Evolutionary conservation across 345 rosid species (phyloP), one percentile per base, ranked within the genome.

Genomic region (Luvunga scandens): DNA sequence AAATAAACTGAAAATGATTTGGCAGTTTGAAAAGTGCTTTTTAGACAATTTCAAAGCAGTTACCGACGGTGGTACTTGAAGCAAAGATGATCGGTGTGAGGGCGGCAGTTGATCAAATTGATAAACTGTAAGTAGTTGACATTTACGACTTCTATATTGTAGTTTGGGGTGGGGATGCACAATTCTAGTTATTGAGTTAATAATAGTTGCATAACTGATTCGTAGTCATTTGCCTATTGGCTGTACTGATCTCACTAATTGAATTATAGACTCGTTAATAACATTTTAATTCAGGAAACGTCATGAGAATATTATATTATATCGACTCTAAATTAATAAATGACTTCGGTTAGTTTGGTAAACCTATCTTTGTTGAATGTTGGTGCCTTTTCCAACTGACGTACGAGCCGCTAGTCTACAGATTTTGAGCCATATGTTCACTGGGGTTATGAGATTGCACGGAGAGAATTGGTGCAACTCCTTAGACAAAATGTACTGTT

Each of bases 191-290:
- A 12, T 45, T 45, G 18, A 42, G 48, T 42, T 45, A 45, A 45
- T 45, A 45, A 12, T 45, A 45, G 50, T 38, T 38, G 42, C 3
- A 45, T 12, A 45, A 45, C 50, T 45, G 50, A 45, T 45, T 45
- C 50, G 18, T 45, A 45, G 13, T 74, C 59, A 39, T 39, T 18
- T 22, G 14, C 38, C 45, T 63, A 74, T 61, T 39, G 68, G 36
- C 34, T 64, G 7, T 50, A 28, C 21, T 64, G 77, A 75, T 48
- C 70, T 19, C 66, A 75, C 69, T 74, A 21, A 9, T 42, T 63
- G 77, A 53, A 62, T n/a, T 60, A 60, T 18, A 31, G 39, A 19
- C 68, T 19, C 36, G 22, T 3, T 42, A 13, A 71, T 55, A 19
- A 19, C 61, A 50, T 28, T 53, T 53, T 16, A 21, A 25, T 45